phyloP scores from a whole-genome alignment of 2,329 filamentous ascomycete species.

The Apiospora hydei region DNA sequence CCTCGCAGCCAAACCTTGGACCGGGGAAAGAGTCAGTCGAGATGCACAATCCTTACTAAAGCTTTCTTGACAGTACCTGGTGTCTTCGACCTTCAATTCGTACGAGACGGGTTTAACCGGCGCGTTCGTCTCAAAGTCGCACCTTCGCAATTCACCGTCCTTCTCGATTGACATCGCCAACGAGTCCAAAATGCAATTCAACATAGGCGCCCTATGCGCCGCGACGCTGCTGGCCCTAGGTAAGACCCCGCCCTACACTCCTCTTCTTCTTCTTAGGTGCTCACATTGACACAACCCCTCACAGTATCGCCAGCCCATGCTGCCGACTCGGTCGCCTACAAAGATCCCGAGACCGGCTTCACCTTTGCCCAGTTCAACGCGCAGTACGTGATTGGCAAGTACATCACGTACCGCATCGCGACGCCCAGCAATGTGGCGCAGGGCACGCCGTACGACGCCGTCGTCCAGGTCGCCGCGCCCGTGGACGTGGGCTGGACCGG shows the following conservation, averaged over 20 bases:
- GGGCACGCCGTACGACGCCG: slow-evolving; percentile 46
- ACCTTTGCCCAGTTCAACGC: slow-evolving; percentile 39
- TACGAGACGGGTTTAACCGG: background rate
- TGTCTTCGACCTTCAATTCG: background rate
- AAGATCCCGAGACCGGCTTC: slow-evolving; percentile 41
- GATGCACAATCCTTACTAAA: background rate
- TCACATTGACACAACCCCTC: background rate
- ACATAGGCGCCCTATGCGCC: background rate
- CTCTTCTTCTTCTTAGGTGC: background rate
- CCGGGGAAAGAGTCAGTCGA: background rate
- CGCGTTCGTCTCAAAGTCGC: background rate
- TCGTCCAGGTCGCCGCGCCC: slow-evolving; percentile 53
- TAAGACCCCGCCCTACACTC: background rate
- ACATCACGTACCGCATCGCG: slow-evolving; percentile 44
- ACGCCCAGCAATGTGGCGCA: slow-evolving; percentile 43
- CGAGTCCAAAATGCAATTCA: background rate
- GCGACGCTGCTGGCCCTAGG: background rate
- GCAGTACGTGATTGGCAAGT: slow-evolving; percentile 36
- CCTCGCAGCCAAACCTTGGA: background rate
- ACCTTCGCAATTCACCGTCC: background rate
- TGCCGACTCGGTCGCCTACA: slow-evolving; percentile 36
- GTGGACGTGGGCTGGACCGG: slow-evolving; percentile 55
- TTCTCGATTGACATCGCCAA: background rate
- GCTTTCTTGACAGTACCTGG: background rate
- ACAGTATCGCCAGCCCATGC: slow-evolving; percentile 24